Conservation (phyloP, 768 basidiomycete genomes). For the Lactarius akahatsu region DNA sequence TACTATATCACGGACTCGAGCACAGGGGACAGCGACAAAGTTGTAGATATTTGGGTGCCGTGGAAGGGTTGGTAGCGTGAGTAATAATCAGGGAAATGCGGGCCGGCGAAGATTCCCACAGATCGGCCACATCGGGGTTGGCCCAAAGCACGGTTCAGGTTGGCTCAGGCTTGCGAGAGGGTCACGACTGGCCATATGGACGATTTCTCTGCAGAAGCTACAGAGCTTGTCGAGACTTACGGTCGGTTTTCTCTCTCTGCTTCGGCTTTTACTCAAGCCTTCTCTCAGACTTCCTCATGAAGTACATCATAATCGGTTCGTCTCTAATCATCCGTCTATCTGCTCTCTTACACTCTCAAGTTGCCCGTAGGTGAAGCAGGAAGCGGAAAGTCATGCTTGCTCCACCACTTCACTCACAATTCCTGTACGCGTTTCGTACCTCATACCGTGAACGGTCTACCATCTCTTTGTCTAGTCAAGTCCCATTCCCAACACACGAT, state of each 20-base stretch:
- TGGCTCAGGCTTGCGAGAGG: not conserved
- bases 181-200: slow-evolving; percentile 37
- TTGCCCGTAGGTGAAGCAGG: slow-evolving; percentile 80
- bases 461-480: slow-evolving; percentile 62
- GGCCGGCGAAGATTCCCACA: slow-evolving; percentile 11
- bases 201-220: slow-evolving; percentile 78
- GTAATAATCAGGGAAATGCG: not conserved
- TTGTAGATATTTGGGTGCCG: slow-evolving; percentile 83
- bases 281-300: slow-evolving; percentile 89
- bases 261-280: not conserved
- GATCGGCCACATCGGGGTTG: not conserved
- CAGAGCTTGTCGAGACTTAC: slow-evolving; percentile 92
- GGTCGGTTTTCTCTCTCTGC: slow-evolving; percentile 45
- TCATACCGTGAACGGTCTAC: slow-evolving; percentile 9
- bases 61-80: slow-evolving; percentile 81
- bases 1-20: slow-evolving; percentile 77
- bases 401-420: slow-evolving; percentile 97
- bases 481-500: slow-evolving; percentile 97
- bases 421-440: slow-evolving; percentile 60
- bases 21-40: slow-evolving; percentile 43
- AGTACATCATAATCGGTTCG: slow-evolving; percentile 94
- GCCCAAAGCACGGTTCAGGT: not conserved
- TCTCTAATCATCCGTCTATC: slow-evolving; percentile 18
- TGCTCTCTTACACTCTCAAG: slow-evolving; percentile 5
- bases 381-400: slow-evolving; percentile 93